Base-by-base conservation (phyloP, 164 flowering plant species). In the Litsea cubeba region DNA sequence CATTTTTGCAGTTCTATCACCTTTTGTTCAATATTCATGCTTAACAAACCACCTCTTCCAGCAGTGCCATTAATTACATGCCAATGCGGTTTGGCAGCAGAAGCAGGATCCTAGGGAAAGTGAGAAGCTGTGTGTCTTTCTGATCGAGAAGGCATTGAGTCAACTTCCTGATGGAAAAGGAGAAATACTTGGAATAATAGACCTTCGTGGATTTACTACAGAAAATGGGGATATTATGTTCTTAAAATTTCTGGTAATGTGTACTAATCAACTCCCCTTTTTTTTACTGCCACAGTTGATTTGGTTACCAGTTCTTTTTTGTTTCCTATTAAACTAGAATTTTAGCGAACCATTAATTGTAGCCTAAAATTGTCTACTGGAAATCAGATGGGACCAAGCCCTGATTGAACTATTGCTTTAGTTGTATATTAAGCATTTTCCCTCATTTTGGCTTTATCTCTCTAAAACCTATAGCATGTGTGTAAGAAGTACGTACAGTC, bases 211-310 rank as follows among this genome's bases (percentile, higher is more conserved):
- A 23, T 95, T 89, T 72, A 71, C 88, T 58, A 67, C 84, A 50
- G 84, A 86, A 68, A 95, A 95, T 84, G 90, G 91, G 66, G 97
- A 95, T 84, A 68, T 93, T 24, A 83, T 79, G 49, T 95, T 89
- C 83, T 23, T 93, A 64, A 93, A 90, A 25, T 95, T 95, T 79
- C 46, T 93, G 93, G 97, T 95, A 91, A 86, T 62, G 5, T 40
- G 20, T 11, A 17, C 20, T 40, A 40, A 10, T 58, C 49, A 32
- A 63, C 30, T 35, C 2, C 51, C 2, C 24, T 20, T 26, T 12
- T 50, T 2, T 26, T 64, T 75, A 49, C 50, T 30, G 50, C 23
- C 22, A 11, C 40, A n/a, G 24, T 68, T 68, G 12, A 35, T 68
- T 35, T 20, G 12, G 25, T 25, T 26, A 32, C 40, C 40, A 0